Base-by-base conservation (phyloP, 73 alveolate genomes). In the Blepharisma japonicum region DNA sequence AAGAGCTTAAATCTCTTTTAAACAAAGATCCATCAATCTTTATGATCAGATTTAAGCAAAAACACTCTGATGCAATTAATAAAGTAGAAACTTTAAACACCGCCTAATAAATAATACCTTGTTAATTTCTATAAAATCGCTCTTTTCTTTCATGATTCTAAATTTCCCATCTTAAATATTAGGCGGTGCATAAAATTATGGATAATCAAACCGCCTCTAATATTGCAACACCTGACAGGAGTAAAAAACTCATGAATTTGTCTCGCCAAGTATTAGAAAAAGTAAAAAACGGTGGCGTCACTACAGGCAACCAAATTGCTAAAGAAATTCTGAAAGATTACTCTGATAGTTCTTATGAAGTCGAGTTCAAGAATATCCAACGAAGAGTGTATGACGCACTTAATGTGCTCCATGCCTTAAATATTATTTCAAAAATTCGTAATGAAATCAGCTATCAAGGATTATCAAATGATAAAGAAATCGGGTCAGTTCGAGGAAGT, bases 361-460 rank as follows among this genome's bases (percentile, higher is more conserved):
- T 86, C 49, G 94, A 86, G 82, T 90, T 89, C 71, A 92, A 92
- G 83, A 92, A 92, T 70, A 92, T 92, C 9, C 93, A 92, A 70
- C 79, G 98, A 78, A 81, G 98, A 77, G 98, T 92, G 7, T 92
- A 92, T 81, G 98, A 92, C 77, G 98, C 98, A 2, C 85, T 92
- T 9, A 92, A 92, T 72, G 98, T 92, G 7, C 92, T 92, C 76
- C 71, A 87, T 32, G 98, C 98, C 7, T 68, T 87, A 45, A 93
- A 91, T 55, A 78, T 92, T 39, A 87, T 92, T 25, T 78, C 71
- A 71, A 92, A 92, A 83, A 87, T 87, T 55, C 71, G 84, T 78
- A 77, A 77, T 46, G 70, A 82, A 27, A 86, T 86, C 11, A 45
- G 42, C 39, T 81, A 14, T 71, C 70, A 81, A 20, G 68, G 68